Conservation (phyloP, 331 rosid genomes). For the Malus hybrid region DNA sequence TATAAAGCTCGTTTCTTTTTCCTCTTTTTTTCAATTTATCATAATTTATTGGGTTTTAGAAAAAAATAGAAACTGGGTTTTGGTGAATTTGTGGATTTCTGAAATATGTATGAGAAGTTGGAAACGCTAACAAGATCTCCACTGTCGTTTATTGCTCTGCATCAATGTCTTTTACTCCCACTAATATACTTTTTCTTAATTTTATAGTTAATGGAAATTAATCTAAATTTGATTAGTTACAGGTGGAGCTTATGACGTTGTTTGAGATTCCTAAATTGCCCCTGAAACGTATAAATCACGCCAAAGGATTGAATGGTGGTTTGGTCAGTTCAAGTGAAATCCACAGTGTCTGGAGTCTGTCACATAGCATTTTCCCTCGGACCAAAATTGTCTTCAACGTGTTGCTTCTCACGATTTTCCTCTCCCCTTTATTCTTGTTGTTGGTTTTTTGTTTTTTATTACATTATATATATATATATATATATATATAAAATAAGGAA, state of each 20-base stretch:
- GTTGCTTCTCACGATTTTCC: not conserved
- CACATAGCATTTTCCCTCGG: not conserved
- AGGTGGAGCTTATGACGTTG: not conserved
- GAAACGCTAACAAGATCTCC: not conserved
- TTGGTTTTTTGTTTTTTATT: too few relatives aligned
- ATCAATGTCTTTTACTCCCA: not conserved
- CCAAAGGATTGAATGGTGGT: not conserved
- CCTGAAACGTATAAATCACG: not conserved
- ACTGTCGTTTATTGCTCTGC: not conserved
- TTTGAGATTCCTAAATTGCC: not conserved
- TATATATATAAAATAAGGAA: too few relatives aligned
- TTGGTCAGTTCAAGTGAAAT: not conserved
- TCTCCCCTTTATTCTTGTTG: not conserved
- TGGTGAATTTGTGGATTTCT: not conserved
- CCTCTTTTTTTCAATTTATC: not conserved
- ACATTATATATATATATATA: too few relatives aligned
- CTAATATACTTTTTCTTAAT: not conserved
- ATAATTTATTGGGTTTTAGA: not conserved
- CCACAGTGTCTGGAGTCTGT: not conserved
- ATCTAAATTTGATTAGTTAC: not conserved
- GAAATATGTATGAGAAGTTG: not conserved
- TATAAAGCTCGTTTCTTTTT: not conserved
- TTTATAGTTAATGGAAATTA: not conserved
- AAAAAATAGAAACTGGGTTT: not conserved
- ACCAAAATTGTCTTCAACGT: not conserved